These are phyloP conservation scores for Canavalia gladiata DNA, from an alignment of 306 rosid genomes.

Conservation along the genomic window DNA sequence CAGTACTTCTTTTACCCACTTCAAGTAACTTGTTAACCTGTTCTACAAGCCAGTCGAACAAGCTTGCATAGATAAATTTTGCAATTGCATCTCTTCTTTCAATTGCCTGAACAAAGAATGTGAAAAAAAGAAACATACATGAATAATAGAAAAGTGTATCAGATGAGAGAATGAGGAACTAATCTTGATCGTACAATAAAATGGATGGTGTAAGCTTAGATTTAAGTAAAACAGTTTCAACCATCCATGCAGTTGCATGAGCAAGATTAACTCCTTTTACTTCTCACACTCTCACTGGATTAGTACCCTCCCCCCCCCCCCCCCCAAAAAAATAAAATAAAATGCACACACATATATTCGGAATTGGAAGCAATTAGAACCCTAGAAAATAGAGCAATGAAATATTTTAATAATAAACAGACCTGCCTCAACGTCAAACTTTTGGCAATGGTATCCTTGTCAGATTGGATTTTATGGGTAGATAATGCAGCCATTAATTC, in stretches of 20 bases:
- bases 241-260: neutral
- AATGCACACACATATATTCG: neutral
- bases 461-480: constrained; percentile 55
- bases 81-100: constrained; percentile 84
- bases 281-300: neutral
- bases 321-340: neutral
- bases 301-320: neutral
- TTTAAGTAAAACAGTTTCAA: neutral
- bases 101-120: constrained; percentile 68
- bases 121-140: constrained; percentile 19
- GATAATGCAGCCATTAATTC: constrained; percentile 73
- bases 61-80: constrained; percentile 75
- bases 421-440: constrained; percentile 81
- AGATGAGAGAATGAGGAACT: neutral
- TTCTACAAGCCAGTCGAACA: constrained; percentile 93
- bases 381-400: constrained; percentile 40
- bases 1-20: constrained; percentile 54
- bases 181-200: constrained; percentile 7
- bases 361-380: constrained; percentile 33
- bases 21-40: constrained; percentile 81
- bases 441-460: constrained; percentile 55
- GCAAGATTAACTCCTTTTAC: neutral
- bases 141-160: neutral
- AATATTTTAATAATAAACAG: constrained; percentile 35
- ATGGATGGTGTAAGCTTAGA: neutral